A percentile compares a stretch with the other conserved stretches of the same genome.
phyloP scores from a whole-genome alignment of 2,329 filamentous ascomycete species.

The Domatiomyces globalis region DNA sequence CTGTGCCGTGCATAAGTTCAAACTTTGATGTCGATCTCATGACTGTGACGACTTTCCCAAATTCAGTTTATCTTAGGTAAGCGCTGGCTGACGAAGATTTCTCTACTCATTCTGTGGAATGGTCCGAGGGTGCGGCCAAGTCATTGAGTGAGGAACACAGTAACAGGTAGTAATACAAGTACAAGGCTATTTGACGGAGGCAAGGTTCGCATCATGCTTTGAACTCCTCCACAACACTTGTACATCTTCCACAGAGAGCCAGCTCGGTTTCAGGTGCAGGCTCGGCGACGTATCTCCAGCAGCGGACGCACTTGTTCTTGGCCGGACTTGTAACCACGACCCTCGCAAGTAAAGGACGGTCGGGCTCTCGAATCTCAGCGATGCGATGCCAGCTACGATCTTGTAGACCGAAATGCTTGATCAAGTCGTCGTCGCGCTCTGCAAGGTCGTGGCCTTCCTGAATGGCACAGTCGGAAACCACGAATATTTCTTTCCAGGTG shows the following conservation, averaged over 20 bases:
- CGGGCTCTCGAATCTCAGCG: conserved; percentile 5
- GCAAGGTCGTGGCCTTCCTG: background rate
- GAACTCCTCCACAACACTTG: conserved; percentile 9
- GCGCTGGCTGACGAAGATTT: no score
- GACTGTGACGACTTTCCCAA: no score
- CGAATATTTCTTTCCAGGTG: conserved; percentile 13
- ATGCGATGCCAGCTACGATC: conserved; percentile 6
- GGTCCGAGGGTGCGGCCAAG: no score
- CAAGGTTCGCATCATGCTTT: background rate
- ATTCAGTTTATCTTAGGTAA: no score
- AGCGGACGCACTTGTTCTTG: conserved; percentile 60
- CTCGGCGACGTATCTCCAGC: conserved; percentile 61
- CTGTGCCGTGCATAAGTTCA: no score
- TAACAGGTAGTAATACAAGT: no score
- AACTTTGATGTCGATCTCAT: no score
- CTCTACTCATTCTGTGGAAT: no score
- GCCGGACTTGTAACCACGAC: conserved; percentile 7
- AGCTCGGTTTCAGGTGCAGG: background rate
- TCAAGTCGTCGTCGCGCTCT: background rate
- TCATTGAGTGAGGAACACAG: no score
- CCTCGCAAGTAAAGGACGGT: conserved; percentile 2
- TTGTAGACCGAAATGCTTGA: background rate
- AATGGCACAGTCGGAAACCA: conserved; percentile 9
- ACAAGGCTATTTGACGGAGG: no score
- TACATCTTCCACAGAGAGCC: conserved; percentile 11